Percentiles rank a stretch among this genome's conserved stretches.
These are phyloP conservation scores for Dipteronia sinensis DNA, from an alignment of 345 rosid genomes.

Conservation along the genomic window DNA sequence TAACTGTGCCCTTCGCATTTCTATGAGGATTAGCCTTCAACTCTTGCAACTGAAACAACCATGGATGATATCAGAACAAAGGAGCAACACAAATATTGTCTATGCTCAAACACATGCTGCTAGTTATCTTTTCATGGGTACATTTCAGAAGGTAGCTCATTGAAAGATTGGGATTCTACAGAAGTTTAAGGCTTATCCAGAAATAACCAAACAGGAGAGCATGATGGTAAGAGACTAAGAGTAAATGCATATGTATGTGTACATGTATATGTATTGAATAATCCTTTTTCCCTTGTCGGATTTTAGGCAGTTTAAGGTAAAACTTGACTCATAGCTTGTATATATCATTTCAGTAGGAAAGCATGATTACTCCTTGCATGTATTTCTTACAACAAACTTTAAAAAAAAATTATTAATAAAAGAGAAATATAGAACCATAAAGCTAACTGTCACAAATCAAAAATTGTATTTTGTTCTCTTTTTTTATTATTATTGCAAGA, in stretches of 20 bases:
- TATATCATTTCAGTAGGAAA: neutral
- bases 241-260: neutral
- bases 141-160: constrained; percentile 9
- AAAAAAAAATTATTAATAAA: neutral
- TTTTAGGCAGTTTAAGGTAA: neutral
- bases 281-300: neutral
- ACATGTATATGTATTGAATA: neutral
- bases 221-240: neutral
- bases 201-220: neutral
- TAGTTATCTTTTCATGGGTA: too few relatives aligned
- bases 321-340: neutral
- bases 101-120: neutral
- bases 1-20: constrained; percentile 91
- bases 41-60: constrained; percentile 83
- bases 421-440: neutral
- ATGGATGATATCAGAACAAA: constrained; percentile 32
- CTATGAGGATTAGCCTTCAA: constrained; percentile 97
- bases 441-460: constrained; percentile 3
- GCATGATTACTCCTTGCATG: neutral
- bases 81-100: constrained; percentile 12
- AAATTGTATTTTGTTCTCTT: neutral
- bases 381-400: neutral
- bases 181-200: neutral
- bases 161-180: neutral
- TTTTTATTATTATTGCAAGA: constrained; percentile 7